Evolutionary conservation across 768 basidiomycete species (phyloP), one percentile per base, ranked within the genome.

Genomic region (Daedalea quercina): DNA sequence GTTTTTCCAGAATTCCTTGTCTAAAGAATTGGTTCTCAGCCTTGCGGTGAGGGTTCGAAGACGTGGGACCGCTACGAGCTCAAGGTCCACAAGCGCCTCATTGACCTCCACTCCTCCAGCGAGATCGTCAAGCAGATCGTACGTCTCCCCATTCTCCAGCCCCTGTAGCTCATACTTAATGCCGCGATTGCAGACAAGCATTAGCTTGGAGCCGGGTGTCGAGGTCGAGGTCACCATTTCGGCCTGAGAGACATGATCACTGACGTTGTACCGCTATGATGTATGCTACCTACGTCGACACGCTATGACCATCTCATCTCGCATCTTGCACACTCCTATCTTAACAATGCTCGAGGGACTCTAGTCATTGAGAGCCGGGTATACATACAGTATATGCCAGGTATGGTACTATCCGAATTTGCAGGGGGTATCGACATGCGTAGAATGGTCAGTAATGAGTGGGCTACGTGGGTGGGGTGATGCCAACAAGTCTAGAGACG

Each of bases 71-170:
- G 91, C 65, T 98, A 94, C 76, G 95, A 99, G 76, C 86, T 99
- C 76, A 94, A 94, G 79, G 80, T 99, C 57, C 95, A 99, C 87
- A 99, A 99, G 79, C 90, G 96, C 66, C 81, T 99, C 70, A 98
- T 99, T 67, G 96, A 99, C 79, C 78, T 99, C 63, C 92, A 95
- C 80, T 94, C 96, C 48, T 95, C 94, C 57, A 90, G 90, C 70
- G 96, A 98, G 76, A 89, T 97, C 61, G 96, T 99, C 77, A 99
- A 98, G 82, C 95, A 98, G 76, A 99, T 99, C 67, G 95, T 97
- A 62, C 67, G 92, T 77, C 44, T 17, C n/a, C 15, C 15, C 9
- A 11, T 37, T 50, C 31, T n/a, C 20, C 9, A 50, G 34, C 31
- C 11, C n/a, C 2, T 3, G 28, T 4, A 28, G 1, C 17, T 19